Evolutionary conservation across 2,329 filamentous ascomycete genomes (phyloP), one percentile per base, ranked within the genome.

Genomic region (Fusarium duplospermum): DNA sequence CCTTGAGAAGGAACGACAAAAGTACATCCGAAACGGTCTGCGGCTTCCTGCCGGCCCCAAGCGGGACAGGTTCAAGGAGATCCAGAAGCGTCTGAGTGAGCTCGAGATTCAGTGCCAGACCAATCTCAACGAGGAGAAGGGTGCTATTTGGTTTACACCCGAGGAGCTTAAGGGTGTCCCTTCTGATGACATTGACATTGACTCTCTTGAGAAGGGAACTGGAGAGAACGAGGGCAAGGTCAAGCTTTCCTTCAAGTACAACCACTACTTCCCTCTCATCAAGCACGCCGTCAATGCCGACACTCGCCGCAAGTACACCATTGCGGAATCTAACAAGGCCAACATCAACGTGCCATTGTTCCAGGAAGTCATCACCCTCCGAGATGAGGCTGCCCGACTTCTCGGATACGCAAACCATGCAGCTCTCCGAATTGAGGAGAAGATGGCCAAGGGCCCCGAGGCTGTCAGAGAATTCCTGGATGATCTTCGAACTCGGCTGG

Each of bases 11-110:
- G 92, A 95, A 78, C 89, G 92, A 77, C 94, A 94, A 83, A 89
- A 87, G 72, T 96, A 93, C 82, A 91, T 96, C 77, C 88, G 90
- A 63, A 95, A 94, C 81, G 94, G 94, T 16, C 84, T 96, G 56
- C 90, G 90, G 4, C 85, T 96, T 59, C 91, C 93, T 2, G 89
- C 89, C 27, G 93, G 93, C 1, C 85, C 88, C 6, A 86, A 94
- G 84, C 86, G 93, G 71, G 93, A 95, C 76, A 89, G 93, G 52
- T 96, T 96, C 88, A 96, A 95, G 86, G 93, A 93, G 82, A 95
- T 96, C 84, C 94, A 94, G 88, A 94, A 94, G 87, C 86, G 93
- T 14, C 85, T 96, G 65, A 93, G 91, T 74, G 89, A 93, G 81
- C 89, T 96, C 75, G 87, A 89, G 78, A 95, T 95, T 69, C 87